Evolutionary conservation across 352 stramenopile genomes (phyloP), one percentile per base, ranked within the genome.

Genomic region (Thraustochytrium sp.): DNA sequence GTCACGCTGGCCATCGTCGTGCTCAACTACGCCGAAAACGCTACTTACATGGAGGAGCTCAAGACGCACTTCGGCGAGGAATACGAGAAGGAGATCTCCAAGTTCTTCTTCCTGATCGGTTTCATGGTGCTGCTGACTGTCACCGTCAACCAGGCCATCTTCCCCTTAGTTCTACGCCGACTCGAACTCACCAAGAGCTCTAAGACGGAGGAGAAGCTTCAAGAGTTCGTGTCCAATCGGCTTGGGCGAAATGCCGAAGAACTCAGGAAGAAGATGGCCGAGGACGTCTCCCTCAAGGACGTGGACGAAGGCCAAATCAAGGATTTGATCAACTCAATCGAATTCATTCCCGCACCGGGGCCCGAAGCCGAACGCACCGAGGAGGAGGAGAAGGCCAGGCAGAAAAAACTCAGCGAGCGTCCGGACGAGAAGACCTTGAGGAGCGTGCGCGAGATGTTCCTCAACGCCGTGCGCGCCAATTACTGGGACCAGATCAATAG

Each of bases 401-500:
- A n/a, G n/a, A n/a, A n/a, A n/a, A n/a, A n/a, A n/a, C n/a, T n/a
- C n/a, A n/a, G n/a, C n/a, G n/a, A n/a, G n/a, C n/a, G n/a, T n/a
- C n/a, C n/a, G n/a, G n/a, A n/a, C n/a, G n/a, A n/a, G n/a, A n/a
- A n/a, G n/a, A 26, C 26, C 49, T 26, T 55, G 18, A 55, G 26
- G 26, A 18, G 26, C 18, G 49, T 55, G 49, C 49, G 49, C 26
- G 18, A 23, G 49, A 55, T 55, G 49, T 55, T 55, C 26, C 49
- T 55, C 18, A 55, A 55, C 26, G 49, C 49, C 18, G 26, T 55
- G 18, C 49, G 49, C 49, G 49, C 49, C 18, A 18, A 55, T 18
- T 55, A 55, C 49, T 55, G 49, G 49, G 49, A 77, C 0, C 65
- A 77, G 31, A 77, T 77, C 46, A 54, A 77, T 34, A n/a, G 37